These are phyloP conservation scores for Pseudopyrenochaeta lycopersici DNA, from an alignment of 2,329 filamentous ascomycete genomes.

Conservation along the genomic window DNA sequence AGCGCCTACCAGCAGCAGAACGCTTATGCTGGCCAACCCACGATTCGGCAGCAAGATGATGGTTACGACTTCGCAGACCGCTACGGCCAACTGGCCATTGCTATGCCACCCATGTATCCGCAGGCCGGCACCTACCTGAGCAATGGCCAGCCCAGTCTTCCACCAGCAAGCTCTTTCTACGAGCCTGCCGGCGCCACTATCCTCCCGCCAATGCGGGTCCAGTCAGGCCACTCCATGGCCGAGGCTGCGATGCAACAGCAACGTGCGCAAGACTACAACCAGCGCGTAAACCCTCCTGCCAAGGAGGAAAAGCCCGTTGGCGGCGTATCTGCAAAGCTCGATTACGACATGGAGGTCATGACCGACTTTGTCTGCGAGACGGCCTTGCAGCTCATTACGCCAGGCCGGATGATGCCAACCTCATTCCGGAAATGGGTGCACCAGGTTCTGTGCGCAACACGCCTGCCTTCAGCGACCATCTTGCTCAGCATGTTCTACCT, in stretches of 20 bases:
- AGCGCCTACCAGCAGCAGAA: conserved; percentile 57
- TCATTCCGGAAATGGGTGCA: conserved; percentile 92
- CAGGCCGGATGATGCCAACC: conserved; percentile 68
- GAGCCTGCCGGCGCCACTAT: conserved; percentile 56
- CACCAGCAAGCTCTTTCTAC: conserved; percentile 52
- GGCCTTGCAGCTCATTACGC: conserved; percentile 75
- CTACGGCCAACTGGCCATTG: conserved; percentile 55
- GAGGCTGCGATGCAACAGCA: conserved; percentile 51
- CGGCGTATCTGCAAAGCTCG: conserved; percentile 90
- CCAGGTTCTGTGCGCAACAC: conserved; percentile 88
- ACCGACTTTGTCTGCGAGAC: conserved; percentile 94
- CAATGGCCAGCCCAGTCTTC: conserved; percentile 47
- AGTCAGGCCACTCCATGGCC: conserved; percentile 48
- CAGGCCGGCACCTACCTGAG: conserved; percentile 51
- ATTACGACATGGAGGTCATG: conserved; percentile 97
- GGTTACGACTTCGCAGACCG: conserved; percentile 57
- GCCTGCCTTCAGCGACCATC: conserved; percentile 90
- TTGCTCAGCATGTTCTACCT: conserved; percentile 90
- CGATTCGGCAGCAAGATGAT: conserved; percentile 54
- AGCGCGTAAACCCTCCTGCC: conserved; percentile 48
- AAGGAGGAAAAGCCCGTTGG: conserved; percentile 77
- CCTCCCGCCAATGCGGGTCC: conserved; percentile 58
- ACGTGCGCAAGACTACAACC: conserved; percentile 51
- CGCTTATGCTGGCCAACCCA: conserved; percentile 53
- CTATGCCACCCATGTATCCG: conserved; percentile 51